A percentile compares a stretch with the other conserved stretches of the same genome.
These are phyloP conservation scores for Aureobasidium uvarum DNA, from an alignment of 2,329 filamentous ascomycete species.

Conservation along the genomic window DNA sequence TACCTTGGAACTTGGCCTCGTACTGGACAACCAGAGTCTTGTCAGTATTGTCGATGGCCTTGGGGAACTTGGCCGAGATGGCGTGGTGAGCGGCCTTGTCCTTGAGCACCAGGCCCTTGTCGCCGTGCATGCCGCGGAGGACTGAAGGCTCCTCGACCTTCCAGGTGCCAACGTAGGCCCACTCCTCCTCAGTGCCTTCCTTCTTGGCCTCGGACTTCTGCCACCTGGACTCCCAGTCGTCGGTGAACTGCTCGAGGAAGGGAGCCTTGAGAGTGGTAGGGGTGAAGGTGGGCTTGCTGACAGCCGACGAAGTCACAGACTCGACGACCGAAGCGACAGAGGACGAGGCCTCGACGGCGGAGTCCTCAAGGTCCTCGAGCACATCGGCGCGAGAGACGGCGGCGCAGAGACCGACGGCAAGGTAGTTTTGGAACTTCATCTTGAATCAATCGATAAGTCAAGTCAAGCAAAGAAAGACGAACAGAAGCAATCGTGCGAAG, in stretches of 20 bases:
- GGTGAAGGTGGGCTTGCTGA: conserved; percentile 82
- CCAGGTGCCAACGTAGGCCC: conserved; percentile 98
- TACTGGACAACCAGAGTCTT: conserved; percentile 98
- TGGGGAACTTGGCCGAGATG: conserved; percentile 97
- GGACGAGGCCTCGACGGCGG: conserved; percentile 42
- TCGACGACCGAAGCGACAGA: conserved; percentile 48
- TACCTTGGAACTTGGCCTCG: conserved; percentile 98
- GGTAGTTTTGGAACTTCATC: conserved; percentile 82
- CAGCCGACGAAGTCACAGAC: conserved; percentile 57
- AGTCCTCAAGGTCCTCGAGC: conserved; percentile 64
- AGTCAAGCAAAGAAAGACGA: conserved; percentile 18
- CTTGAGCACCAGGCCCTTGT: conserved; percentile 98
- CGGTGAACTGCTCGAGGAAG: conserved; percentile 98
- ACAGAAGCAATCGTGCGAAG: background rate
- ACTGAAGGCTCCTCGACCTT: conserved; percentile 88
- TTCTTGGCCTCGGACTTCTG: conserved; percentile 96
- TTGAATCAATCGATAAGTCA: conserved; percentile 40
- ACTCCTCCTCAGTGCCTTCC: conserved; percentile 81
- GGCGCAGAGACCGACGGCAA: conserved; percentile 67
- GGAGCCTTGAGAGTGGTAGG: conserved; percentile 84
- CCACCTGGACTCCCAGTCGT: conserved; percentile 93
- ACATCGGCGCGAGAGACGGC: conserved; percentile 70
- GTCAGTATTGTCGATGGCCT: conserved; percentile 94
- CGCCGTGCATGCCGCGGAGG: conserved; percentile 88
- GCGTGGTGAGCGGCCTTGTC: conserved; percentile 97